These are phyloP conservation scores for Citropsis articulata DNA, from an alignment of 345 rosid species.

Conservation along the genomic window DNA sequence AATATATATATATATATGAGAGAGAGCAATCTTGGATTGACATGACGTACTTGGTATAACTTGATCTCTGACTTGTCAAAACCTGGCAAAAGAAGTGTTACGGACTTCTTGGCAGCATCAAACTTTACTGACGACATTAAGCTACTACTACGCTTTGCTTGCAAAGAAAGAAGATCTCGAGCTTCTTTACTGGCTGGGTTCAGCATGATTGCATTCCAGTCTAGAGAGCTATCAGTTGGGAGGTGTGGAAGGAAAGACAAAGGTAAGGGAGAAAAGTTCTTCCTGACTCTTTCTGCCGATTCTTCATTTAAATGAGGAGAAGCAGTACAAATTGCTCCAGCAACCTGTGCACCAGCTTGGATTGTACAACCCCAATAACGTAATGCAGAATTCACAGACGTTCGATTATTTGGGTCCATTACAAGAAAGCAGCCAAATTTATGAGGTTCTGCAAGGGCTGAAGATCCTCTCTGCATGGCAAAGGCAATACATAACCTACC, in stretches of 20 bases:
- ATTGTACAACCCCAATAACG: constrained; percentile 82
- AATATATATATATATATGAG: neutral
- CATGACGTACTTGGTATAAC: constrained; percentile 68
- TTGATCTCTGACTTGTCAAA: constrained; percentile 90
- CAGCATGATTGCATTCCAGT: constrained; percentile 56
- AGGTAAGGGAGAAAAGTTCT: constrained; percentile 58
- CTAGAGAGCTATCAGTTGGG: constrained; percentile 31
- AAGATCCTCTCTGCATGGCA: constrained; percentile 55
- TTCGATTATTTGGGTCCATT: constrained; percentile 60
- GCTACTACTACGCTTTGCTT: constrained; percentile 23
- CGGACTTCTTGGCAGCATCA: constrained; percentile 49
- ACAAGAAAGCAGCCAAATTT: constrained; percentile 60
- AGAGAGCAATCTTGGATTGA: neutral
- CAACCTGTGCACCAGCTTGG: constrained; percentile 73
- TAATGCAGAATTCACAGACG: constrained; percentile 61
- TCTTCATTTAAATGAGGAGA: constrained; percentile 28
- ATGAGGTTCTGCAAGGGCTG: constrained; percentile 43
- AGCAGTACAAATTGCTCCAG: constrained; percentile 57
- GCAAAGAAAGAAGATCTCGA: constrained; percentile 46
- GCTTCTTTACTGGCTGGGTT: constrained; percentile 40
- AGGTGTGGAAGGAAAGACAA: constrained; percentile 54
- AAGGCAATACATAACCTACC: constrained; percentile 15
- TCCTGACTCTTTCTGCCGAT: constrained; percentile 31
- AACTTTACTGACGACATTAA: constrained; percentile 47
- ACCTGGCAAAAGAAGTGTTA: constrained; percentile 87